Evolutionary conservation across 2,329 filamentous ascomycete species (phyloP).

Genomic region (Pestalotiopsis fici): DNA sequence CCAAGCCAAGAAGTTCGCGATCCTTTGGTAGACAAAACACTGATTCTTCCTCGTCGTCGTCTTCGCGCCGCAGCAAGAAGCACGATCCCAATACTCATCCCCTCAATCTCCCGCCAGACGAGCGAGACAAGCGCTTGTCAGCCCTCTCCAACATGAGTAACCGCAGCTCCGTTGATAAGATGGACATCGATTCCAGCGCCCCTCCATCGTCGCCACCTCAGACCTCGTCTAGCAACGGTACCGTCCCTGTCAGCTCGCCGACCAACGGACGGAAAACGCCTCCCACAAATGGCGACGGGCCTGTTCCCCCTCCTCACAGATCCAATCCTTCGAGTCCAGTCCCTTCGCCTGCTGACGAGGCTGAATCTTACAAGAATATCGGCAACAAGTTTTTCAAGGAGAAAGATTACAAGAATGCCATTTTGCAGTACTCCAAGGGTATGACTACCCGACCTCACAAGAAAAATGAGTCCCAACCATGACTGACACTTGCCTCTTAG

Average conservation of each 20-base stretch:
- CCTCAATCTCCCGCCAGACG: slow-evolving; percentile 86
- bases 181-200: slow-evolving; percentile 71
- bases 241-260: slow-evolving; percentile 49
- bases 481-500: slow-evolving; percentile 48
- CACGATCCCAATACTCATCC: slow-evolving; percentile 77
- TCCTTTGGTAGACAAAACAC: slow-evolving; percentile 39
- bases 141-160: slow-evolving; percentile 64
- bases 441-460: slow-evolving; percentile 24
- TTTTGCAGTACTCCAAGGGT: slow-evolving; percentile 96
- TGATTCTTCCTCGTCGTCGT: slow-evolving; percentile 47
- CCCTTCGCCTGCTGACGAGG: slow-evolving; percentile 66
- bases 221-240: slow-evolving; percentile 40
- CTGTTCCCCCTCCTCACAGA: slow-evolving; percentile 72
- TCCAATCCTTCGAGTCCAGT: slow-evolving; percentile 62
- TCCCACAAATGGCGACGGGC: slow-evolving; percentile 42
- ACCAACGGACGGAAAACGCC: slow-evolving; percentile 39
- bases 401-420: slow-evolving; percentile 83
- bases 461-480: slow-evolving; percentile 11
- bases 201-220: slow-evolving; percentile 50
- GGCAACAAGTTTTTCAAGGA: slow-evolving; percentile 98
- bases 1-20: slow-evolving; percentile 44
- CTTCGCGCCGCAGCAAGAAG: slow-evolving; percentile 51
- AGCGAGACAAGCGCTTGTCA: slow-evolving; percentile 72
- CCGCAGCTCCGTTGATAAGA: slow-evolving; percentile 55
- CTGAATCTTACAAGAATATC: slow-evolving; percentile 86